phyloP scores from a whole-genome alignment of 2,329 filamentous ascomycete species.

The Trichoderma citrinoviride region DNA sequence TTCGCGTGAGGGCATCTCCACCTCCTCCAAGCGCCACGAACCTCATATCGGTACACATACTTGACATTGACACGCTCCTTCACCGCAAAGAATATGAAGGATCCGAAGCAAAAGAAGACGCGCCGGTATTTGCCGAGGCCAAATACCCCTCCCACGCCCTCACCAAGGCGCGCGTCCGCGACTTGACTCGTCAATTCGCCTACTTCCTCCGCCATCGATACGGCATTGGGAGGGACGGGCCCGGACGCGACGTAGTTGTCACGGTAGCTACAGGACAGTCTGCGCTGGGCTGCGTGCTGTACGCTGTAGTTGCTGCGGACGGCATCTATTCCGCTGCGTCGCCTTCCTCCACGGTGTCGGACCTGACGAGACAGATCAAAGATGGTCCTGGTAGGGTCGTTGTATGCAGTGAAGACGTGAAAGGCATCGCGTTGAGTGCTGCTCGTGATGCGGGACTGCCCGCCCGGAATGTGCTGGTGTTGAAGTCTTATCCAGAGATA shows the following conservation, averaged over 20 bases:
- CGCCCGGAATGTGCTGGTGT: constrained; percentile 47
- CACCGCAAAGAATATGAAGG: constrained; percentile 35
- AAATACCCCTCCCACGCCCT: constrained; percentile 51
- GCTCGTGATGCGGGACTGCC: constrained; percentile 46
- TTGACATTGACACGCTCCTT: background rate
- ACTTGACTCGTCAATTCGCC: constrained; percentile 51
- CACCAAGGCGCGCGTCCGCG: constrained; percentile 50
- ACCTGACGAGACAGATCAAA: constrained; percentile 47
- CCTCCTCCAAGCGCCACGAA: background rate
- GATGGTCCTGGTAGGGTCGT: constrained; percentile 41
- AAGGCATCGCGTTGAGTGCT: constrained; percentile 47
- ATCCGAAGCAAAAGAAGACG: constrained; percentile 43
- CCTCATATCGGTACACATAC: background rate
- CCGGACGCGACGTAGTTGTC: constrained; percentile 53
- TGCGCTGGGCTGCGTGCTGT: constrained; percentile 53
- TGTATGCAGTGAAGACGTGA: constrained; percentile 48
- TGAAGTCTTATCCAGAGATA: constrained; percentile 40
- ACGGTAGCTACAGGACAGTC: constrained; percentile 56
- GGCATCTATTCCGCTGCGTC: constrained; percentile 58
- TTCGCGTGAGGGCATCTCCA: background rate
- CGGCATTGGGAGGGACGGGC: constrained; percentile 49
- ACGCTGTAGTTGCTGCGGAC: constrained; percentile 55
- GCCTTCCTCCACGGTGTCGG: constrained; percentile 47
- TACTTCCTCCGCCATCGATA: constrained; percentile 53
- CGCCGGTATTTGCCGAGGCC: constrained; percentile 56